A percentile compares a stretch with the other conserved stretches of the same genome.
Evolutionary conservation across 1,284 basidiomycete genomes (phyloP).

Genomic region (Cryptococcus neoformans): DNA sequence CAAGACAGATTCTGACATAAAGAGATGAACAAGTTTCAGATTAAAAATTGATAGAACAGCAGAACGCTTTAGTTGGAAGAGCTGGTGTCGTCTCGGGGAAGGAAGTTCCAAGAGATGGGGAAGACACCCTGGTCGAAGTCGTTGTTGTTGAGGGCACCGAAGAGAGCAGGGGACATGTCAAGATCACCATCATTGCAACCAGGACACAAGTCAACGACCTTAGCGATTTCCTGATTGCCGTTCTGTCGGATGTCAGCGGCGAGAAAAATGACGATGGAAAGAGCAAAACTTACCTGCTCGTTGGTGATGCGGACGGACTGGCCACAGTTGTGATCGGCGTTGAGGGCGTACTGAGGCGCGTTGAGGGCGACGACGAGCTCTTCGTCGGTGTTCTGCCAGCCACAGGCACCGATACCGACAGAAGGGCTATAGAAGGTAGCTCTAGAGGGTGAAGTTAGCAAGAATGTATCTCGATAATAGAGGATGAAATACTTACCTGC

Average conservation of each 20-base stretch:
- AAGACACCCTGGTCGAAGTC: slow-evolving; percentile 42
- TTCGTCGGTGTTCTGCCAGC: slow-evolving; percentile 27
- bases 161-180: slow-evolving; percentile 52
- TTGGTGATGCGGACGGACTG: slow-evolving; percentile 64
- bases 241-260: slow-evolving; percentile 36
- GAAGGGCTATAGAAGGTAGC: slow-evolving; percentile 38
- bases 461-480: no score
- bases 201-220: slow-evolving; percentile 56
- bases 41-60: neutral
- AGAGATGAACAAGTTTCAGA: slow-evolving; percentile 1
- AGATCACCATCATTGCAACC: slow-evolving; percentile 50
- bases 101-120: slow-evolving; percentile 29
- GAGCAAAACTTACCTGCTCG: slow-evolving; percentile 24
- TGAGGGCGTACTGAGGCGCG: slow-evolving; percentile 21
- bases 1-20: slow-evolving; percentile 1
- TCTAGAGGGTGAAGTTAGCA: neutral
- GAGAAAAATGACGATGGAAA: neutral
- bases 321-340: slow-evolving; percentile 54
- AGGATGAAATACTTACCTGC: slow-evolving; percentile 10
- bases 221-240: slow-evolving; percentile 59
- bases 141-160: slow-evolving; percentile 39
- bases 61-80: neutral
- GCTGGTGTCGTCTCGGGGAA: neutral
- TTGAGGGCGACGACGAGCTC: slow-evolving; percentile 43
- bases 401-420: slow-evolving; percentile 33